Base-by-base conservation (phyloP, 2,329 filamentous ascomycete genomes). In the Huntiella bhutanensis region DNA sequence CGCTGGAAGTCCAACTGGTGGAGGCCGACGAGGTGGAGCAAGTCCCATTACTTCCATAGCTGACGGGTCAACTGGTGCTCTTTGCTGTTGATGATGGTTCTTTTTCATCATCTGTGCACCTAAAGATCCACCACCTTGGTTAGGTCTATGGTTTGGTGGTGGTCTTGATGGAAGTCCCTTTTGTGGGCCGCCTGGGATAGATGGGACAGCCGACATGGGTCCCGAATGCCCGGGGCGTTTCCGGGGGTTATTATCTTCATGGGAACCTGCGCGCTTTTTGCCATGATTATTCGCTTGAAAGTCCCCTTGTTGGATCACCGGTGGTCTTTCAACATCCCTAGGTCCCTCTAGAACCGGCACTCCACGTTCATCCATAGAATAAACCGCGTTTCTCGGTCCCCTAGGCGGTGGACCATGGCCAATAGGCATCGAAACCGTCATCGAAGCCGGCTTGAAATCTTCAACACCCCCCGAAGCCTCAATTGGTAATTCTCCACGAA, bases 21-120 rank as follows among this genome's bases (percentile, higher is more conserved):
- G 60, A 39, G 63, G 62, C 34, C 66, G 59, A 49, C 64, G 60
- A 5, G 67, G 67, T 16, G 68, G 67, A 8, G 56, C 59, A 51
- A 73, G 56, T 5, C 68, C 68, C 40, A 72, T 58, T 15, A 68
- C 64, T 47, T 67, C 64, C 66, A 71, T 68, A 13, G 68, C 69
- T 2, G 69, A 69, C 2, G 69, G 69, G 46, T 73, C 69, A 6
- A 54, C 57, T 6, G 59, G 43, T 35, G 32, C 34, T 4, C 41
- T 33, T 10, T 22, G 34, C 2, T 32, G 40, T 32, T 28, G 22
- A 28, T 28, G 22, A 41, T 41, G 17, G 40, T 11, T n/a, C 19
- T 28, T 28, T 28, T 6, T 28, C 22, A 28, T 28, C 22, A 28
- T 28, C 16, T 17, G 36, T 38, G 12, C 13, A 38, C 36, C 12